Conservation (phyloP, 345 rosid species). For the Erysimum cheiranthoides region DNA sequence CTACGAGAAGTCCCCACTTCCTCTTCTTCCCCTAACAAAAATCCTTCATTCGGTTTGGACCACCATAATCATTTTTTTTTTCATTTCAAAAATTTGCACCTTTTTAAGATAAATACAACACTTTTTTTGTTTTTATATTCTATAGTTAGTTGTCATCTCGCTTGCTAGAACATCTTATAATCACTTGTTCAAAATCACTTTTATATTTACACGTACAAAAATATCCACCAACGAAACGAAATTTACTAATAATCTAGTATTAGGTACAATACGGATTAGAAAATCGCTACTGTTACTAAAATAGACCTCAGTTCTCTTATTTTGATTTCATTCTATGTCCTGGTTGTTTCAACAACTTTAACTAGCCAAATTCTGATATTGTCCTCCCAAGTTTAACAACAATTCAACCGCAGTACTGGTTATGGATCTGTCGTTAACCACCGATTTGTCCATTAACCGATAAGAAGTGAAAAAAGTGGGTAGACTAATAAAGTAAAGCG, state of each 20-base stretch:
- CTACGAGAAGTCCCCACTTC: constrained; percentile 29
- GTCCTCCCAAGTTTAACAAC: constrained; percentile 14
- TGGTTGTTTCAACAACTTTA: constrained; percentile 33
- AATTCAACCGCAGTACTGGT: constrained; percentile 4
- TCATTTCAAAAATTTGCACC: not conserved
- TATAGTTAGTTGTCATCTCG: constrained; percentile 22
- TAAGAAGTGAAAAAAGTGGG: constrained; percentile 28
- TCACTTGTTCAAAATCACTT: not conserved
- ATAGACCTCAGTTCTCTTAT: not conserved
- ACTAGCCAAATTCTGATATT: not conserved
- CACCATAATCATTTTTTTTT: constrained; percentile 10
- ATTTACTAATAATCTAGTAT: not conserved
- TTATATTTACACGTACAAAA: no score
- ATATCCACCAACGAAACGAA: not conserved
- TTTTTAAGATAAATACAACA: constrained; percentile 3
- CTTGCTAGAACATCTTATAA: not conserved
- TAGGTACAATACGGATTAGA: not conserved
- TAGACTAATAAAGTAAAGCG: constrained; percentile 37
- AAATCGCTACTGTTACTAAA: not conserved
- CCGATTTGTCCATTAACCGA: constrained; percentile 18
- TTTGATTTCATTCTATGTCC: not conserved
- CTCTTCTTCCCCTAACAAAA: constrained; percentile 30
- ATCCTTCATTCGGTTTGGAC: constrained; percentile 25
- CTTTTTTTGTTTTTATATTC: not conserved
- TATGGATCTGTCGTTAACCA: constrained; percentile 1